Evolutionary conservation across 345 rosid genomes (phyloP).

Genomic region (Murraya koenigii): DNA sequence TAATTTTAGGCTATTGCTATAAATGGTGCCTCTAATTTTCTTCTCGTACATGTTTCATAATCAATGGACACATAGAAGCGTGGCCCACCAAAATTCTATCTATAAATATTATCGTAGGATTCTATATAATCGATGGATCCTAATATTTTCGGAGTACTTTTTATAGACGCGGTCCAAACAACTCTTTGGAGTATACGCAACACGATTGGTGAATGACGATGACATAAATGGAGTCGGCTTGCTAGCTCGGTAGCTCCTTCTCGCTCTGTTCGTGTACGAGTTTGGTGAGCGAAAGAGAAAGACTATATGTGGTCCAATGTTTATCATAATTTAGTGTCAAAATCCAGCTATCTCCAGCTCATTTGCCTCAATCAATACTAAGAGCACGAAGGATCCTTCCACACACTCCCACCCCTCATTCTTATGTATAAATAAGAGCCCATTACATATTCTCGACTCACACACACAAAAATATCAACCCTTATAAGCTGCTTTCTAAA

Average conservation of each 20-base stretch:
- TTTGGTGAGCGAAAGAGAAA: background rate
- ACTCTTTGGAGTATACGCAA: background rate
- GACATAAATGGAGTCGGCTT: background rate
- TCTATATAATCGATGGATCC: too few species aligned
- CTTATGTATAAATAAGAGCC: background rate
- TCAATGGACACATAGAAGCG: too few species aligned
- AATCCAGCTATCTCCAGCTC: conserved; percentile 17
- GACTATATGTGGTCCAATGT: background rate
- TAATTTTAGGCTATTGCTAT: too few species aligned
- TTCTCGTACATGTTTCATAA: too few species aligned
- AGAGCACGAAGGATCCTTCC: conserved; percentile 9
- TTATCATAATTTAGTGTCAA: background rate
- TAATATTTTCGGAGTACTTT: too few species aligned
- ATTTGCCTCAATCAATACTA: background rate
- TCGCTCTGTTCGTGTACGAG: background rate
- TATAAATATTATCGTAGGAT: too few species aligned
- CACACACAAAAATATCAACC: too few species aligned
- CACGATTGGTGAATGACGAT: background rate
- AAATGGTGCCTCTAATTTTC: too few species aligned
- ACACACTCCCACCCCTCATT: background rate
- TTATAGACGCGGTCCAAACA: background rate
- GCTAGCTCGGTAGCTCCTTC: background rate
- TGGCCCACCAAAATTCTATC: too few species aligned
- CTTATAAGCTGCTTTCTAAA: background rate
- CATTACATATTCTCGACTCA: background rate